Base-by-base conservation (phyloP, 208 protist species). In the Naegleria gruberi region DNA sequence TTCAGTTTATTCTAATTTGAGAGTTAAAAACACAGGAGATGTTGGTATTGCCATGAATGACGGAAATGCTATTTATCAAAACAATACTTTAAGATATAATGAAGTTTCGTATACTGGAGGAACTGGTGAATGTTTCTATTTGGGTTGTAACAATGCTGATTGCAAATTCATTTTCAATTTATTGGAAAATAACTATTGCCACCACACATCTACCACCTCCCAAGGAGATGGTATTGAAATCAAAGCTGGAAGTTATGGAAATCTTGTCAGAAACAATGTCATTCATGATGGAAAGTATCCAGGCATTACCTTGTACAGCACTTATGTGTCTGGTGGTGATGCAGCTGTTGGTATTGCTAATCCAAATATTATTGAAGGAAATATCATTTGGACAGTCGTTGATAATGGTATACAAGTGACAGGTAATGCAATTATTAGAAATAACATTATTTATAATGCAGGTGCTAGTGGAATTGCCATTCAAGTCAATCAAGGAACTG, bases 101-200 rank as follows among this genome's bases (percentile, higher is more conserved):
- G 65, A 83, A 26, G 40, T 83, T 83, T 44, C 8, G 7, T 44
- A 83, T 44, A 83, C 77, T 5, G 15, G 15, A 7, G 77, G 40
- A 23, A 83, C 77, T 5, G 77, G 77, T 44, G 77, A 83, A 83
- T 83, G 77, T 83, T 83, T 83, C 26, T 83, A 83, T 44, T 83
- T 83, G 12, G 77, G 77, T n/a, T 83, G 77, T 26, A 41, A 83
- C 4, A 83, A 34, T 44, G n/a, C 77, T 44, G n/a, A 6, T 26
- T 83, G 77, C 26, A 17, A 41, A 19, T n/a, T 83, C 8, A 15
- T 30, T 0, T 7, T 44, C 26, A 44, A 0, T 26, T 5, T 83
- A 4, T 44, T 83, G 42, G 77, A 83, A 19, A 83, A 83, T 44
- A 83, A 83, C 40, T 44, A 44, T 34, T 83, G 77, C 26, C 77